Evolutionary conservation across 2,329 filamentous ascomycete genomes (phyloP), one percentile per base, ranked within the genome.

Genomic region (Calonectria pseudoreteaudii): DNA sequence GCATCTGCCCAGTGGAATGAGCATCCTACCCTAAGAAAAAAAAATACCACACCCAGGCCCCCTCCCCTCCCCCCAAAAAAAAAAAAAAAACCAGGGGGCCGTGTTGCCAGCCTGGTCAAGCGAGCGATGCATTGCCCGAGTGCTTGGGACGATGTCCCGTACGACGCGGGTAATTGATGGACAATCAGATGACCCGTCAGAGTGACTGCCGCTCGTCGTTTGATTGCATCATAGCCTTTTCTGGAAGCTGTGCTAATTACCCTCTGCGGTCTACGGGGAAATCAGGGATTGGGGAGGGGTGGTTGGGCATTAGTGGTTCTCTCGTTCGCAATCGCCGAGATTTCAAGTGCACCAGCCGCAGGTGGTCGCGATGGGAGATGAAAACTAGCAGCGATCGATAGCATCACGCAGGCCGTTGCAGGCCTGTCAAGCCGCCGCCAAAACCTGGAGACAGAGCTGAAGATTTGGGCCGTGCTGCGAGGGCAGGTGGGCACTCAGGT

Each of bases 261-360:
- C 30, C 56, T 66, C 47, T 30, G 4, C 41, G 41, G 18, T 44
- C 18, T 44, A 66, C 18, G 66, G 58, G 58, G 65, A 49, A 34
- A 23, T 56, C 50, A 50, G 53, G 44, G 56, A 68, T 36, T 44
- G 49, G 70, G 66, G 47, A 52, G 31, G 58, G 58, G 58, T 62
- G 58, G 34, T 62, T 58, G 53, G 58, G 58, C 58, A 44, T 52
- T 64, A 49, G 56, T 49, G 36, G 38, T 56, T 44, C 56, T 49
- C 72, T 65, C 31, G 62, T 62, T 76, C 77, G 79, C 79, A 72
- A 62, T 77, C 78, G 77, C 79, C 79, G 79, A 80, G 75, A 78
- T 80, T 80, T 67, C 66, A 56, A 70, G 66, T 64, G 62, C 66
- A 23, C 30, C 49, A 58, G 50, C 58, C 31, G 71, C 67, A 69